These are phyloP conservation scores for Colletotrichum navitas DNA, from an alignment of 2,329 filamentous ascomycete species.

Conservation along the genomic window DNA sequence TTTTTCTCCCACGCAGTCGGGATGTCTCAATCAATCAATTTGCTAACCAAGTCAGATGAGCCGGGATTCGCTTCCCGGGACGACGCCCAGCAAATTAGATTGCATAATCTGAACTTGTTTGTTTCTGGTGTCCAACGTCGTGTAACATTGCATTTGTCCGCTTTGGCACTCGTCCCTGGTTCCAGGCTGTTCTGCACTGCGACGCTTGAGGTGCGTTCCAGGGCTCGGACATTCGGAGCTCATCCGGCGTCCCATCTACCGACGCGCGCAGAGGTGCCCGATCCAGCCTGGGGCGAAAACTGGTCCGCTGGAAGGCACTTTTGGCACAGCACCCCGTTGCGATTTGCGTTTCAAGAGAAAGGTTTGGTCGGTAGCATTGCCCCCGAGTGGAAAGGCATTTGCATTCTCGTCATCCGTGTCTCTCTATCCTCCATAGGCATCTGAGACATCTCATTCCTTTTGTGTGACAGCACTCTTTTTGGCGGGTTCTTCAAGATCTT, in stretches of 20 bases:
- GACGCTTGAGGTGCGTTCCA: conserved; percentile 2
- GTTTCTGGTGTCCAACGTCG: conserved; percentile 10
- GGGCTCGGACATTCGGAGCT: conserved; percentile 16
- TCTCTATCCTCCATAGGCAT: conserved; percentile 23
- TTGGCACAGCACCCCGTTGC: conserved; percentile 1
- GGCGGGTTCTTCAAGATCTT: conserved; percentile 1
- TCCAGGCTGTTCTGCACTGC: conserved; percentile 26
- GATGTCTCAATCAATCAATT: conserved; percentile 36
- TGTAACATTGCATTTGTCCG: conserved; percentile 13
- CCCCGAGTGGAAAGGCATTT: conserved; percentile 9
- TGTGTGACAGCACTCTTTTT: conserved; percentile 7
- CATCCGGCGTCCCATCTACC: conserved; percentile 7
- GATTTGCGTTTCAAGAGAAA: conserved; percentile 29
- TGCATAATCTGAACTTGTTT: conserved; percentile 34
- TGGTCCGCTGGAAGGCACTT: conserved; percentile 7
- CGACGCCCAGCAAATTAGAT: conserved; percentile 29
- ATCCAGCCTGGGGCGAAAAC: conserved; percentile 11
- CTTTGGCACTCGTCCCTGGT: conserved; percentile 24
- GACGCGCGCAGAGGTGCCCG: not conserved
- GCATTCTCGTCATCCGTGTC: conserved; percentile 21
- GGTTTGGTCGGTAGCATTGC: conserved; percentile 7
- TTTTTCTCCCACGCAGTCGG: conserved; percentile 22
- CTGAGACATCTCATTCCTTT: conserved; percentile 27
- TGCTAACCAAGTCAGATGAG: conserved; percentile 39
- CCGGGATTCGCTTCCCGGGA: conserved; percentile 34